A percentile compares a stretch with the other conserved stretches of the same genome.
These are phyloP conservation scores for Fusarium abutilonis DNA, from an alignment of 2,329 filamentous ascomycete species.

Conservation along the genomic window DNA sequence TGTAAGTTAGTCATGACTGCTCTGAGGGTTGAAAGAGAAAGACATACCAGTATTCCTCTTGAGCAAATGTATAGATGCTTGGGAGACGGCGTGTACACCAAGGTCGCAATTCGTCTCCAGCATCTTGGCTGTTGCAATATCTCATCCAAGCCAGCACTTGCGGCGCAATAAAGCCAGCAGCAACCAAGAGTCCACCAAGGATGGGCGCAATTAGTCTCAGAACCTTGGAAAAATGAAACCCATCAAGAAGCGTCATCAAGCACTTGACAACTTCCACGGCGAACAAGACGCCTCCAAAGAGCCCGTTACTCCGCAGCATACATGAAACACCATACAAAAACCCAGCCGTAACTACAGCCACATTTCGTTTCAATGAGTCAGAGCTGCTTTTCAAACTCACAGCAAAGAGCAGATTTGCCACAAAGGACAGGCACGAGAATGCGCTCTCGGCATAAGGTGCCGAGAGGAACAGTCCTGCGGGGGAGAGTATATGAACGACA, in stretches of 20 bases:
- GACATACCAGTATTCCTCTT: constrained; percentile 86
- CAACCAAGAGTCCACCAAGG: constrained; percentile 74
- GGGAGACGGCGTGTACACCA: constrained; percentile 83
- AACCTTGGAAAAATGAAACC: constrained; percentile 52
- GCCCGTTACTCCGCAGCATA: constrained; percentile 83
- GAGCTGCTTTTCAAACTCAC: constrained; percentile 51
- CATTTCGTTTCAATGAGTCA: constrained; percentile 52
- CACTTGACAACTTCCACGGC: constrained; percentile 66
- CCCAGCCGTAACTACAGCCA: constrained; percentile 69
- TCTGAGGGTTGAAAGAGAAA: constrained; percentile 4
- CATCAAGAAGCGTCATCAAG: constrained; percentile 40
- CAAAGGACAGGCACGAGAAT: constrained; percentile 81
- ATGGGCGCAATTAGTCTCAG: constrained; percentile 67
- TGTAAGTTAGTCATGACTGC: constrained; percentile 31
- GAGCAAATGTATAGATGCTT: constrained; percentile 92
- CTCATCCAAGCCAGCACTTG: constrained; percentile 78
- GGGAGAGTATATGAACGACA: constrained; percentile 81
- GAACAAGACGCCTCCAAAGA: constrained; percentile 83
- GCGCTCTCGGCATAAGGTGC: constrained; percentile 85
- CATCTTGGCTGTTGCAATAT: constrained; percentile 64
- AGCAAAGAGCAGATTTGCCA: constrained; percentile 76
- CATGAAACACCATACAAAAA: constrained; percentile 76
- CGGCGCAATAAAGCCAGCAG: constrained; percentile 73
- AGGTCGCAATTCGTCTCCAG: constrained; percentile 57
- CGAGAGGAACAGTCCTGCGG: constrained; percentile 88